Base-by-base conservation (phyloP, 1,284 basidiomycete genomes). In the Pulchroboletus neoregius region DNA sequence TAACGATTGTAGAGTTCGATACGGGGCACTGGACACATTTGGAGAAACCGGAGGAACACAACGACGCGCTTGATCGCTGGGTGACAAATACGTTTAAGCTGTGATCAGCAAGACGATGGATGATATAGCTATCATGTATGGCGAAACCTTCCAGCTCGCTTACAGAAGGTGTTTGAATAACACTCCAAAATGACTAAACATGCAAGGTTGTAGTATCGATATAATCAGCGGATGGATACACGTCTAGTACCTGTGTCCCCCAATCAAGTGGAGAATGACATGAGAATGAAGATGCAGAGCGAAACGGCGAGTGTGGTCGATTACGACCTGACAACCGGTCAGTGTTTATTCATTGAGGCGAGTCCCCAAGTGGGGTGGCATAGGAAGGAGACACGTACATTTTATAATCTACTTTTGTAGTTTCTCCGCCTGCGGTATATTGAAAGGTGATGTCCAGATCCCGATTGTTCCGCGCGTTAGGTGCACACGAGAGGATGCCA, bases 391-490 rank as follows among this genome's bases (percentile, higher is more conserved):
- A 28, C 46, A 84, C 87, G 78, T 75, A 90, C 86, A 90, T 89
- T 71, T 87, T 89, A 67, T 88, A 89, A 12, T 84, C 70, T 55
- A 86, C 71, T 62, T 52, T 70, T 64, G 36, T 68, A 58, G 33
- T 66, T 36, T 60, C 50, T 28, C 33, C 67, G 24, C 66, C 68
- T 27, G 70, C 55, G 54, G 82, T 72, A 73, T 93, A 95, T 40
- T 78, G 70, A 57, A 97, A 81, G 31, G 70, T 69, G 64, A 97
- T 97, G 67, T 97, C 94, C 39, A 97, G 75, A 66, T 97, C 94
- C 44, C 94, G 85, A 67, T 90, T 90, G 73, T 97, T 97, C 58
- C 88, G 80, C 30, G 77, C 74, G 69, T 97, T 97, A 30, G 94
- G 94, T 11, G 85, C 80, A 63, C 92, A 94, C 16, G 76, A 69